Evolutionary conservation across 768 basidiomycete genomes (phyloP).

Genomic region (Tremella yokohamensis): DNA sequence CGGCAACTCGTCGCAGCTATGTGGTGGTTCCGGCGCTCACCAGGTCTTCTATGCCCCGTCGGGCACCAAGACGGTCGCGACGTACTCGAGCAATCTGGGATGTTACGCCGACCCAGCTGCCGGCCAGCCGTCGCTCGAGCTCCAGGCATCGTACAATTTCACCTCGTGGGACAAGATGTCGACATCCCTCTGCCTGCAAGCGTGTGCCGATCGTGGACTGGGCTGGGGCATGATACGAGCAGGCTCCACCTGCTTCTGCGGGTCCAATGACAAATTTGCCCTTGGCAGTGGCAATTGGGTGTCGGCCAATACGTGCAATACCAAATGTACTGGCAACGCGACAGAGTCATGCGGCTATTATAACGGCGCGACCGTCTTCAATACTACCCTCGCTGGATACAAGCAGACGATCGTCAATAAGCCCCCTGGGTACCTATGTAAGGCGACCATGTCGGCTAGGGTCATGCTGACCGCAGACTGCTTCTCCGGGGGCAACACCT

Average conservation of each 20-base stretch:
- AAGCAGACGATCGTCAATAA: too few species aligned
- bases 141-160: constrained; percentile 28
- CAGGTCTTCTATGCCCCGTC: constrained; percentile 19
- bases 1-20: constrained; percentile 28
- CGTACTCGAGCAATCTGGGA: neutral
- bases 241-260: neutral
- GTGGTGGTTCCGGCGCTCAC: constrained; percentile 24
- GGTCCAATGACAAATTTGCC: neutral
- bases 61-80: constrained; percentile 16
- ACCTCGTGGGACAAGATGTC: constrained; percentile 29
- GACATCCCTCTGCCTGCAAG: constrained; percentile 2
- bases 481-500: too few species aligned
- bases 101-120: constrained; percentile 19
- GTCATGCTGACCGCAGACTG: too few species aligned
- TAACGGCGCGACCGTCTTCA: too few species aligned
- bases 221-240: neutral
- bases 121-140: constrained; percentile 18
- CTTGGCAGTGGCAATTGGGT: too few species aligned
- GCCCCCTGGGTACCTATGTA: too few species aligned
- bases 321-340: too few species aligned
- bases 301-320: too few species aligned
- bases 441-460: too few species aligned
- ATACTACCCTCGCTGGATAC: too few species aligned
- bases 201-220: constrained; percentile 5
- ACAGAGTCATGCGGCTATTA: too few species aligned